Evolutionary conservation across 495 filamentous ascomycete species (phyloP).

Genomic region (Collariella sp.): DNA sequence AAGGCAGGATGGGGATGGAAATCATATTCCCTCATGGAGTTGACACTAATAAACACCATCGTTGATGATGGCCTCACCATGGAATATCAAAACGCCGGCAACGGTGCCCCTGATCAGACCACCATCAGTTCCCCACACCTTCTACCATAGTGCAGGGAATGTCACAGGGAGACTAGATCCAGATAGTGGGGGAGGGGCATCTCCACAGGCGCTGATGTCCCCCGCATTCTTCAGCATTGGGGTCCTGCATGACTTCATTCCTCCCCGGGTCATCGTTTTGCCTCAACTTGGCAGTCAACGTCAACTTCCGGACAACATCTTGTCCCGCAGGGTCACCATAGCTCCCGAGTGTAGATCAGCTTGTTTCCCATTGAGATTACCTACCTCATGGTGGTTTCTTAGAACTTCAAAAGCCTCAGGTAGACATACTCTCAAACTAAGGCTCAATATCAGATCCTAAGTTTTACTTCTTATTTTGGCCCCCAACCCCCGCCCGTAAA

Average conservation of each 20-base stretch:
- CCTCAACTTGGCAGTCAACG: slow-evolving; percentile 14
- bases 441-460: no score
- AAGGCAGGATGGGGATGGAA: not conserved
- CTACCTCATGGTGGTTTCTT: not conserved
- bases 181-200: slow-evolving; percentile 9
- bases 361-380: no score
- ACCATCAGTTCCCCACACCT: not conserved
- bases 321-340: not conserved
- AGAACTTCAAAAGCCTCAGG: no score
- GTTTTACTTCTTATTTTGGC: no score
- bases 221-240: not conserved
- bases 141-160: not conserved
- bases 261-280: slow-evolving; percentile 22
- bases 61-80: not conserved
- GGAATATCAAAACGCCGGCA: not conserved
- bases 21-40: not conserved
- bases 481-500: no score
- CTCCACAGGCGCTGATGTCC: not conserved
- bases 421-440: not conserved
- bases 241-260: no score
- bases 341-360: not conserved
- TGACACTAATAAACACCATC: no score
- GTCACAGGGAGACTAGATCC: not conserved
- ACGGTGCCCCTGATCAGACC: not conserved
- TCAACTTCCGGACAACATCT: slow-evolving; percentile 13